Base-by-base conservation (phyloP, 2,329 filamentous ascomycete genomes). In the Cercospora sp. region DNA sequence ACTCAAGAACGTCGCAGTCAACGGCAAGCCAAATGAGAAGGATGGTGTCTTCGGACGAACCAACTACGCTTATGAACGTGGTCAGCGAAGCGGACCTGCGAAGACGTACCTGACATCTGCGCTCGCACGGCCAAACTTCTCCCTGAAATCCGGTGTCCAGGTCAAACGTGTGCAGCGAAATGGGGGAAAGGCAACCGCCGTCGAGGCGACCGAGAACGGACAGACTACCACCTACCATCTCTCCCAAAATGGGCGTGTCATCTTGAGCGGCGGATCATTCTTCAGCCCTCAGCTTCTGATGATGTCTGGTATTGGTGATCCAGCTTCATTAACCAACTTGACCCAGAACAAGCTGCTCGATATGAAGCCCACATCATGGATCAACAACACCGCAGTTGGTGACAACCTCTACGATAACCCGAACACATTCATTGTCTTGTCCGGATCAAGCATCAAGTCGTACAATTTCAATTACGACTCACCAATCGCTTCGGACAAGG, bases 191-290 rank as follows among this genome's bases (percentile, higher is more conserved):
- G 85, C 87, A 55, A 80, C 90, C 60, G 75, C 86, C 70, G 76
- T 81, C 57, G 80, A 83, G 8, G 80, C 81, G 10, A 82, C 84
- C 36, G 81, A 84, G 3, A 90, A 90, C 78, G 87, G 84, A 60
- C 80, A 91, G 60, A 90, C 87, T 70, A 89, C 90, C 64, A 89
- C 88, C 76, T 79, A 93, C 77, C 81, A 82, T 36, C 90, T 89
- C 70, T 88, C 90, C 39, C 85, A 87, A 2, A 87, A 85, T 16
- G 76, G 77, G n/a, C 82, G 84, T 67, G 79, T 84, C 53, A 82
- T 85, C 66, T 69, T 84, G 58, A 77, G 81, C 18, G 83, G 77
- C 16, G 88, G 88, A 26, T 83, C 86, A 1, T 90, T 87, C 76
- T 88, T 90, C 78, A 85, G 85, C 2, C 87, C 88, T 9, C 88